phyloP scores from a whole-genome alignment of 1,284 basidiomycete species.

The Mycosarcoma mackinlayi region DNA sequence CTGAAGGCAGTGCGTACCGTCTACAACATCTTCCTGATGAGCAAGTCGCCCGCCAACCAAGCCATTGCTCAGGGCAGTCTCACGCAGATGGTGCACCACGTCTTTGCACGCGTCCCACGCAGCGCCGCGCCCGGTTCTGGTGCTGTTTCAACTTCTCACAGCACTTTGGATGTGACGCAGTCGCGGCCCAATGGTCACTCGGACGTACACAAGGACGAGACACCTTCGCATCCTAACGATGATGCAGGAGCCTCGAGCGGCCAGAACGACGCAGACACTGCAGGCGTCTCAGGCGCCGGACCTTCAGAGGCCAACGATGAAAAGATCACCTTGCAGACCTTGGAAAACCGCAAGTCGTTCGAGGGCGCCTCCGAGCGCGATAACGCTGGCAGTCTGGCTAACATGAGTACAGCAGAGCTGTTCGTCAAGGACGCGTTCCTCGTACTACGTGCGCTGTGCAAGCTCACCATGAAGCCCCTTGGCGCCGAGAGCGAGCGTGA shows the following conservation, averaged over 20 bases:
- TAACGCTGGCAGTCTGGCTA: slow-evolving; percentile 47
- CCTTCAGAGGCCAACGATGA: slow-evolving; percentile 18
- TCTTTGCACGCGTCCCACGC: slow-evolving; percentile 64
- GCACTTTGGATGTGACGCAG: slow-evolving; percentile 27
- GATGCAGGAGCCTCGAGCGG: slow-evolving; percentile 13
- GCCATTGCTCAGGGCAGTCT: slow-evolving; percentile 66
- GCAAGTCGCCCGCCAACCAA: slow-evolving; percentile 63
- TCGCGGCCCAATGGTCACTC: slow-evolving; percentile 14
- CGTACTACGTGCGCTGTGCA: slow-evolving; percentile 66
- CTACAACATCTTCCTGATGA: slow-evolving; percentile 67
- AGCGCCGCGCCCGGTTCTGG: slow-evolving; percentile 10
- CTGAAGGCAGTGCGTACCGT: slow-evolving; percentile 70
- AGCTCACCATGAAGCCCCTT: slow-evolving; percentile 67
- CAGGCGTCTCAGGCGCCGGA: slow-evolving; percentile 6
- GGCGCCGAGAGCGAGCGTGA: slow-evolving; percentile 66
- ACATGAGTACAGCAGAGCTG: slow-evolving; percentile 63
- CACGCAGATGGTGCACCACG: slow-evolving; percentile 66
- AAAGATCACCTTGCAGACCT: slow-evolving; percentile 59
- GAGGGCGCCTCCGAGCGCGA: slow-evolving; percentile 62
- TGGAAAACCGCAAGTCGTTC: slow-evolving; percentile 64
- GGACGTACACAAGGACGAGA: slow-evolving; percentile 1
- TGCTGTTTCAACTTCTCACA: slow-evolving; percentile 26
- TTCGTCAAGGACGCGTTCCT: slow-evolving; percentile 68
- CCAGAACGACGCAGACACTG: slow-evolving; percentile 13
- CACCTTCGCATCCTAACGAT: background rate